These are phyloP conservation scores for Rhodotorula sp. DNA, from an alignment of 1,284 basidiomycete genomes.

Conservation along the genomic window DNA sequence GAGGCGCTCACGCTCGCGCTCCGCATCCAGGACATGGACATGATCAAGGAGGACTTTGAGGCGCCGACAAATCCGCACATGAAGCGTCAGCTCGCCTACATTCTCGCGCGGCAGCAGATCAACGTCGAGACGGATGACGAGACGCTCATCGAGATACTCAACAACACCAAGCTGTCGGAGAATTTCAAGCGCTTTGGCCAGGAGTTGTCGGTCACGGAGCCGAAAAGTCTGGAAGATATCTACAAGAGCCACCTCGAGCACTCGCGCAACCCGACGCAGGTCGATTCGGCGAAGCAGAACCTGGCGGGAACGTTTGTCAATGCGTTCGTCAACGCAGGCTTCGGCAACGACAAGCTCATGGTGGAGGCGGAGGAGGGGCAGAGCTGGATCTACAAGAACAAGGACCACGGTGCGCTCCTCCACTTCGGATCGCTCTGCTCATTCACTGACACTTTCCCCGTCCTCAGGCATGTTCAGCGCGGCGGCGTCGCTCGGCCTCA, in stretches of 20 bases:
- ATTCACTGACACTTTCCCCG: neutral
- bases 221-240: slow-evolving; percentile 91
- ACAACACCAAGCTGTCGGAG: slow-evolving; percentile 75
- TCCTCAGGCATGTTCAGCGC: slow-evolving; percentile 88
- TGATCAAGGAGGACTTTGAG: slow-evolving; percentile 81
- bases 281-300: slow-evolving; percentile 93
- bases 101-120: slow-evolving; percentile 88
- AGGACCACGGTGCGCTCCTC: slow-evolving; percentile 78
- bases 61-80: slow-evolving; percentile 85
- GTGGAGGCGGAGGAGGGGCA: slow-evolving; percentile 92
- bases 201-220: slow-evolving; percentile 85
- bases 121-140: slow-evolving; percentile 72
- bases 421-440: neutral
- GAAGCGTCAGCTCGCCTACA: slow-evolving; percentile 92
- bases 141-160: slow-evolving; percentile 66
- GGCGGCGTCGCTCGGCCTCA: slow-evolving; percentile 87
- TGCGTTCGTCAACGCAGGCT: slow-evolving; percentile 98
- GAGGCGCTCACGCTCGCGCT: slow-evolving; percentile 88
- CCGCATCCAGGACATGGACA: slow-evolving; percentile 74
- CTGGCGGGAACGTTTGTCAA: slow-evolving; percentile 97
- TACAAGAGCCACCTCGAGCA: slow-evolving; percentile 97
- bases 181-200: slow-evolving; percentile 92
- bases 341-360: slow-evolving; percentile 98
- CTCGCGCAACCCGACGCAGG: slow-evolving; percentile 67
- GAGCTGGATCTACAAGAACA: slow-evolving; percentile 99